Percentiles rank a stretch among this genome's conserved stretches.
Evolutionary conservation across 2,329 filamentous ascomycete genomes (phyloP).

Genomic region (Hypoxylon sp.): DNA sequence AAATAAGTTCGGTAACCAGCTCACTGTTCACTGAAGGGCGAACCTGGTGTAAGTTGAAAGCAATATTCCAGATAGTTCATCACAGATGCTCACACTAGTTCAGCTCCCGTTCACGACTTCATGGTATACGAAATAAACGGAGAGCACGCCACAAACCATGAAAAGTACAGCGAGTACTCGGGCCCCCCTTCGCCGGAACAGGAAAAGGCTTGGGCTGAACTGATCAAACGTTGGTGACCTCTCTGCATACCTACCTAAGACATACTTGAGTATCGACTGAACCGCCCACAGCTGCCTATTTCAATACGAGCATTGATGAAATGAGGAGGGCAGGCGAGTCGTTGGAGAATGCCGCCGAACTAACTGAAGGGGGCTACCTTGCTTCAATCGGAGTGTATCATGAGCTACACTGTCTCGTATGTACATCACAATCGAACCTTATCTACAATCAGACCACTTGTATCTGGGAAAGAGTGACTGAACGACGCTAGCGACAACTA

Average conservation of each 20-base stretch:
- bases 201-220: neutral
- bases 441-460: no score
- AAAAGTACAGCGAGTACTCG: neutral
- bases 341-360: slow-evolving; percentile 8
- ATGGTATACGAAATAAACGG: neutral
- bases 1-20: no score
- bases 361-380: slow-evolving; percentile 20
- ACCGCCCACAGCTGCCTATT: no score
- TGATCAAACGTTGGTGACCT: neutral
- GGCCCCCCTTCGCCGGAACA: neutral
- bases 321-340: slow-evolving; percentile 14
- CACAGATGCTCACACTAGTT: neutral
- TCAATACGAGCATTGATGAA: slow-evolving; percentile 24
- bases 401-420: slow-evolving; percentile 29
- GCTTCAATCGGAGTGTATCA: slow-evolving; percentile 25
- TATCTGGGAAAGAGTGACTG: no score
- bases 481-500: slow-evolving; percentile 19
- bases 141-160: neutral
- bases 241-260: no score
- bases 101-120: neutral
- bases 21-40: neutral
- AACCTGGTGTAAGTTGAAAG: neutral
- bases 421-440: no score
- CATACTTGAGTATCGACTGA: no score
- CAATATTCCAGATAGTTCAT: no score